These are phyloP conservation scores for Naematelia encephala DNA, from an alignment of 768 basidiomycete species.

Conservation along the genomic window DNA sequence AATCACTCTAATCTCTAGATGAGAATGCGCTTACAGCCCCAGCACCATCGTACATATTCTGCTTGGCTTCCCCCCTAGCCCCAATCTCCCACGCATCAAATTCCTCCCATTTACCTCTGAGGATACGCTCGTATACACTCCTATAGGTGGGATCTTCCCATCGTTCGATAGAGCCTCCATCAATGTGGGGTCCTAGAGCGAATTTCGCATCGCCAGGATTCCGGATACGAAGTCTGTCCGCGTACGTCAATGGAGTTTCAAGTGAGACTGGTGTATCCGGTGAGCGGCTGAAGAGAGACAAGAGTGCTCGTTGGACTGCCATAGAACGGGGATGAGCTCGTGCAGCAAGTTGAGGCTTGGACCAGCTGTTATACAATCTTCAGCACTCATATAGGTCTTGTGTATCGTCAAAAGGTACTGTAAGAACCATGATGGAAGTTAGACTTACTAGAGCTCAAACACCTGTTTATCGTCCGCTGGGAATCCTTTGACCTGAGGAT, in stretches of 20 bases:
- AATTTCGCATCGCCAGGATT: constrained; percentile 68
- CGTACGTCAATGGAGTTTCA: constrained; percentile 66
- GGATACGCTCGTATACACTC: constrained; percentile 59
- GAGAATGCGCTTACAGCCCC: constrained; percentile 20
- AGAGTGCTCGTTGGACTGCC: constrained; percentile 59
- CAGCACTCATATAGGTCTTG: not conserved
- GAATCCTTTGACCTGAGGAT: constrained; percentile 54
- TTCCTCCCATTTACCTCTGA: constrained; percentile 38
- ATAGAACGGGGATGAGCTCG: constrained; percentile 65
- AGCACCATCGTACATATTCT: constrained; percentile 62
- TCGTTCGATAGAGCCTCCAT: constrained; percentile 71
- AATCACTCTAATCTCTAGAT: not conserved
- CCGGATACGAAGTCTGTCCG: constrained; percentile 70
- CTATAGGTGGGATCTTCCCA: constrained; percentile 46
- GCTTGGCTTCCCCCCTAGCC: constrained; percentile 55
- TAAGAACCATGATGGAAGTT: not conserved
- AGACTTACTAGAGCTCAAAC: constrained; percentile 62
- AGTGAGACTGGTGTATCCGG: constrained; percentile 54
- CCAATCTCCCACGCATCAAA: constrained; percentile 39
- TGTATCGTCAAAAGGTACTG: not conserved
- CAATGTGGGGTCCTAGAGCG: constrained; percentile 64
- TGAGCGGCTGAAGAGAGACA: constrained; percentile 58
- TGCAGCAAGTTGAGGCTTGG: constrained; percentile 62
- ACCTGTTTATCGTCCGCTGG: constrained; percentile 67
- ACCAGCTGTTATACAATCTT: constrained; percentile 55